phyloP scores from a whole-genome alignment of 1,284 basidiomycete genomes.

The Puccinia novopanici region DNA sequence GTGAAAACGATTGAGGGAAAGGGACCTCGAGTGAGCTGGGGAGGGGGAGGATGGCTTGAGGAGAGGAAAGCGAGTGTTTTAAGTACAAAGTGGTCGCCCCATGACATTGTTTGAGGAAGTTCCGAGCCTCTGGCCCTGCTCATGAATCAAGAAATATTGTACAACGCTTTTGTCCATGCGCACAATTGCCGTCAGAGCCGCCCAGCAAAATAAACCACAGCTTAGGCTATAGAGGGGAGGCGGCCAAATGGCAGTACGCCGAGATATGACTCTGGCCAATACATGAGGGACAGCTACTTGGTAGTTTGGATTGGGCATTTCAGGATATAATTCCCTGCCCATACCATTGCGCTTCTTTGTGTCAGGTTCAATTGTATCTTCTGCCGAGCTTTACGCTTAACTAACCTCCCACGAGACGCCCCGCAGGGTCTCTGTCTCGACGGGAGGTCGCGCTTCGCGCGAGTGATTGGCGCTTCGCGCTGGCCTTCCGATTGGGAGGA shows the following conservation, averaged over 20 bases:
- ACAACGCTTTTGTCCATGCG: neutral
- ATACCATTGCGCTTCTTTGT: neutral
- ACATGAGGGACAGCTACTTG: neutral
- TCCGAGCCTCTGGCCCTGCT: neutral
- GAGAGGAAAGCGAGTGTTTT: no score
- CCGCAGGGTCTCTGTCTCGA: no score
- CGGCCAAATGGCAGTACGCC: neutral
- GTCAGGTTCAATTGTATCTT: neutral
- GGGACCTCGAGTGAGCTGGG: no score
- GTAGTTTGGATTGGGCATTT: neutral
- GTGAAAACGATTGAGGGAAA: neutral
- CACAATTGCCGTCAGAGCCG: neutral
- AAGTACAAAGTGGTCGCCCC: no score
- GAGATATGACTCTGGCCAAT: neutral
- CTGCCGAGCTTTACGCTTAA: no score
- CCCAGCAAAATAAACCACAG: neutral
- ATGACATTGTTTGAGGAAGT: neutral
- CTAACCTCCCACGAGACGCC: no score
- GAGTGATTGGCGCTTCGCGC: no score
- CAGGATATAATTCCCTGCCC: constrained; percentile 1
- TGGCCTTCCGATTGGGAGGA: no score
- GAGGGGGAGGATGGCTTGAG: no score
- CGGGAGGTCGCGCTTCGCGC: no score
- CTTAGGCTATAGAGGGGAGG: neutral
- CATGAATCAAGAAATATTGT: no score